These are phyloP conservation scores for Cryptococcus wingfieldii DNA, from an alignment of 1,284 basidiomycete genomes.

Conservation along the genomic window DNA sequence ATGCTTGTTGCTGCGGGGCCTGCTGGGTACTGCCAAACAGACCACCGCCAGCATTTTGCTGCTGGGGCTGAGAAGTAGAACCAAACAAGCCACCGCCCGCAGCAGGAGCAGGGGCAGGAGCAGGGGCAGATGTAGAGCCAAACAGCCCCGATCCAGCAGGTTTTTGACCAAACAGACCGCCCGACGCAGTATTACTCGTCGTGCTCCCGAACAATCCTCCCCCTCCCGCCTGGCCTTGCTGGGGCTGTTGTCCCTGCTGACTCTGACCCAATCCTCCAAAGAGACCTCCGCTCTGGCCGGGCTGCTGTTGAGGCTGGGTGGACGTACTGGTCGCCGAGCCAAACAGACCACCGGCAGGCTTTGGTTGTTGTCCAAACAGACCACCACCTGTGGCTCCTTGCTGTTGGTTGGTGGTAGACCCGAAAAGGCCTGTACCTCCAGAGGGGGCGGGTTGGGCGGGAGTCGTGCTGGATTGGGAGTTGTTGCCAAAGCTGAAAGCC, in stretches of 20 bases:
- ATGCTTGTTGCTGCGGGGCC: background rate
- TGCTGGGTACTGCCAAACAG: background rate
- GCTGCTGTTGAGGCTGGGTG: slow-evolving; percentile 18
- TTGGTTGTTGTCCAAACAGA: slow-evolving; percentile 26
- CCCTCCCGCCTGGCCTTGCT: slow-evolving; percentile 4
- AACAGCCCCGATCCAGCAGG: slow-evolving; percentile 12
- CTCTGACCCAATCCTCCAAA: slow-evolving; percentile 3
- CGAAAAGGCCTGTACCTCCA: slow-evolving; percentile 18
- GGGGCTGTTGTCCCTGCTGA: slow-evolving; percentile 1
- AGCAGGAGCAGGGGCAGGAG: background rate
- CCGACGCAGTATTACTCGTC: slow-evolving; percentile 1
- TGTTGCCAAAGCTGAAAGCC: slow-evolving; percentile 15
- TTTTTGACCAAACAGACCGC: slow-evolving; percentile 13
- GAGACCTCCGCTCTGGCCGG: background rate
- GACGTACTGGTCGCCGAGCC: slow-evolving; percentile 48
- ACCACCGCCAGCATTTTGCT: background rate
- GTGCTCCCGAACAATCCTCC: slow-evolving; percentile 41
- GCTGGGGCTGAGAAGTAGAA: slow-evolving; percentile 10
- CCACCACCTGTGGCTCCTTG: slow-evolving; percentile 18
- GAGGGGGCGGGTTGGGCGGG: slow-evolving; percentile 12
- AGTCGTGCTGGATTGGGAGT: slow-evolving; percentile 11
- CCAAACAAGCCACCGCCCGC: background rate
- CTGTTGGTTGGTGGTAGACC: slow-evolving; percentile 9
- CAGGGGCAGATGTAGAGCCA: slow-evolving; percentile 30
- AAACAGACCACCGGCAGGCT: slow-evolving; percentile 12